Evolutionary conservation across 2,329 filamentous ascomycete species (phyloP).

Genomic region (Fusarium dimerum): DNA sequence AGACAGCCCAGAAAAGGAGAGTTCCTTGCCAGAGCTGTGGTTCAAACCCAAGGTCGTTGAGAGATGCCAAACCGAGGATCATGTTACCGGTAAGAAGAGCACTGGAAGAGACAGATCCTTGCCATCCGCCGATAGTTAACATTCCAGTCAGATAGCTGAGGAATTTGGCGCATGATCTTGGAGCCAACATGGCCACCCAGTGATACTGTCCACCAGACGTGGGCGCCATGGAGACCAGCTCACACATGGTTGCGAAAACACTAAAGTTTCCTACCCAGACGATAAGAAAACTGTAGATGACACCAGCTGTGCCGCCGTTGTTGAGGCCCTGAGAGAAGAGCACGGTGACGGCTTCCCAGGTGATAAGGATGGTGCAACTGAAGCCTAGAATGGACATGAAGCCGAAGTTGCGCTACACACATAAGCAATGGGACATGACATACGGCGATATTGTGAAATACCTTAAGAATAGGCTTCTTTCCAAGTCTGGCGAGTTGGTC

Average conservation of each 20-base stretch:
- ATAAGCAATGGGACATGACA: neutral
- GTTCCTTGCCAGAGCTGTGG: constrained; percentile 49
- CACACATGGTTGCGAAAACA: constrained; percentile 41
- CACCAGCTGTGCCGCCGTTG: constrained; percentile 55
- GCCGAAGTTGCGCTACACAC: constrained; percentile 47
- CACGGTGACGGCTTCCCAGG: constrained; percentile 49
- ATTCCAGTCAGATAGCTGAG: constrained; percentile 54
- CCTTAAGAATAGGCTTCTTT: constrained; percentile 33
- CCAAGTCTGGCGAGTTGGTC: constrained; percentile 30
- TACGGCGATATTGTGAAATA: constrained; percentile 2
- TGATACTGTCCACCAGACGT: constrained; percentile 61
- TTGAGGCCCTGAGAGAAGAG: constrained; percentile 37
- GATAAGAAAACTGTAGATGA: constrained; percentile 53
- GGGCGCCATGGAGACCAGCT: constrained; percentile 49
- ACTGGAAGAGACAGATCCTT: constrained; percentile 34
- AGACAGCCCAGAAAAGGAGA: constrained; percentile 49
- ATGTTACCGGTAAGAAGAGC: constrained; percentile 48
- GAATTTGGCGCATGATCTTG: constrained; percentile 48
- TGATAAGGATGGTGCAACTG: constrained; percentile 53
- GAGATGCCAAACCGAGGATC: constrained; percentile 36
- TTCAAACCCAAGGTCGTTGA: constrained; percentile 39
- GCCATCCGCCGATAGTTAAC: constrained; percentile 53
- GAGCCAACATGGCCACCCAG: constrained; percentile 57
- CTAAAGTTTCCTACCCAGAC: constrained; percentile 48
- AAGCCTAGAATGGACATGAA: constrained; percentile 54